Base-by-base conservation (phyloP, 2,329 filamentous ascomycete genomes). In the Camillea tinctor region DNA sequence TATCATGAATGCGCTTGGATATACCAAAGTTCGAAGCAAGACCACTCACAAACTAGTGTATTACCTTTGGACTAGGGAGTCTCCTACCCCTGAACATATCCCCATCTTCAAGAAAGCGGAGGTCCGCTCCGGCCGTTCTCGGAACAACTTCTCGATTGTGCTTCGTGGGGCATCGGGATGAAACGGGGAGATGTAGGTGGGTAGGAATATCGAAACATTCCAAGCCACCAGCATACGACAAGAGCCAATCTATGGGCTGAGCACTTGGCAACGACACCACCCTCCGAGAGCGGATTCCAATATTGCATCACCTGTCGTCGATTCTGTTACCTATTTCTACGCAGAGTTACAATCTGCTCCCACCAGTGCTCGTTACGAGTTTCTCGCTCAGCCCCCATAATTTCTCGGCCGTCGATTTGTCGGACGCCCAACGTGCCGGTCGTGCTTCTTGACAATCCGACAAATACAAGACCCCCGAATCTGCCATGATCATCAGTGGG, bases 71-170 rank as follows among this genome's bases (percentile, higher is more conserved):
- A 84, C 78, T 66, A 82, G 83, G 60, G 73, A 64, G 6, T 66
- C 66, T 9, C 59, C 56, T 6, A 36, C 61, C 21, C 65, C 70
- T 19, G 61, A 50, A 30, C 57, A 61, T 24, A 58, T 63, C 54
- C 68, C 65, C 54, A 71, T 71, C 13, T 91, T 89, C 71, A 81
- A 81, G 61, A 98, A 98, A 76, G 84, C 85, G 62, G 89, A 95
- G 72, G 74, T 97, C 49, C 88, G 91, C 62, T 84, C 91, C 21
- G 93, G 93, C 11, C 79, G 81, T 56, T 84, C 81, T 22, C 86
- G 93, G 73, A 99, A 99, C 76, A 98, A 99, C 72, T 99, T 98
- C 74, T 87, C 90, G 15, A 88, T 98, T 67, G 84, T 92, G 17
- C 74, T 97, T 61, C 79, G 60, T 63, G 61, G 65, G 53, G 57